Percentiles rank a stretch among this genome's conserved stretches.
Evolutionary conservation across 2,329 filamentous ascomycete genomes (phyloP).

Genomic region (Colletotrichum paranaense): DNA sequence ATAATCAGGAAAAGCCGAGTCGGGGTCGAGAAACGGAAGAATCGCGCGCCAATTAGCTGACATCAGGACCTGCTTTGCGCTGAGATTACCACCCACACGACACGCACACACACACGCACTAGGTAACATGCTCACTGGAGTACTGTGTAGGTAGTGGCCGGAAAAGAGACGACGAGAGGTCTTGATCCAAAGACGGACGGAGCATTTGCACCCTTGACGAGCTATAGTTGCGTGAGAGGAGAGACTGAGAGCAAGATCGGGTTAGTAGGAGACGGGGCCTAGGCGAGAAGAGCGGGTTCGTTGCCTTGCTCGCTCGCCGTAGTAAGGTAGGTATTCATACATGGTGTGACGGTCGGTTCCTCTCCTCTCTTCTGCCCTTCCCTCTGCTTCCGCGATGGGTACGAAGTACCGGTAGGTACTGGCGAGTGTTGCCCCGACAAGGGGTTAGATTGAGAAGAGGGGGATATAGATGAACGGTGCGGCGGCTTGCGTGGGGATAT

Average conservation of each 20-base stretch:
- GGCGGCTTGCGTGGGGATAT: constrained; percentile 8
- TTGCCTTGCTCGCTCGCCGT: neutral
- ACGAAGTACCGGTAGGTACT: neutral
- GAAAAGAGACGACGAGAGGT: neutral
- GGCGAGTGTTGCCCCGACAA: neutral
- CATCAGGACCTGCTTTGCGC: constrained; percentile 31
- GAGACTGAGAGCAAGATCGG: constrained; percentile 1
- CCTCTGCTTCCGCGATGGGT: neutral
- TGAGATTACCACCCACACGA: constrained; percentile 36
- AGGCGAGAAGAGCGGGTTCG: neutral
- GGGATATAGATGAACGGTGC: constrained; percentile 3
- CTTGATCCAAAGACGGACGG: neutral
- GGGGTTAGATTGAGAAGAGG: constrained; percentile 10
- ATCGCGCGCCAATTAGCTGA: constrained; percentile 33
- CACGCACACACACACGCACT: constrained; percentile 15
- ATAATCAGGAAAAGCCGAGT: constrained; percentile 21
- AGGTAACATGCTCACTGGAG: constrained; percentile 18
- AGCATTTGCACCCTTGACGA: neutral
- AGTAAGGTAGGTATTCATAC: neutral
- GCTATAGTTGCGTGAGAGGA: neutral
- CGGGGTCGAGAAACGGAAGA: constrained; percentile 20
- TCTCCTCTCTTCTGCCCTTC: neutral
- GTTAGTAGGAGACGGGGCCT: neutral
- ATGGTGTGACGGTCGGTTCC: constrained; percentile 21
- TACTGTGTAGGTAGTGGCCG: neutral